A percentile compares a stretch with the other conserved stretches of the same genome.
Evolutionary conservation across 2,329 filamentous ascomycete species (phyloP).

Genomic region (Fusarium gaditjirri): DNA sequence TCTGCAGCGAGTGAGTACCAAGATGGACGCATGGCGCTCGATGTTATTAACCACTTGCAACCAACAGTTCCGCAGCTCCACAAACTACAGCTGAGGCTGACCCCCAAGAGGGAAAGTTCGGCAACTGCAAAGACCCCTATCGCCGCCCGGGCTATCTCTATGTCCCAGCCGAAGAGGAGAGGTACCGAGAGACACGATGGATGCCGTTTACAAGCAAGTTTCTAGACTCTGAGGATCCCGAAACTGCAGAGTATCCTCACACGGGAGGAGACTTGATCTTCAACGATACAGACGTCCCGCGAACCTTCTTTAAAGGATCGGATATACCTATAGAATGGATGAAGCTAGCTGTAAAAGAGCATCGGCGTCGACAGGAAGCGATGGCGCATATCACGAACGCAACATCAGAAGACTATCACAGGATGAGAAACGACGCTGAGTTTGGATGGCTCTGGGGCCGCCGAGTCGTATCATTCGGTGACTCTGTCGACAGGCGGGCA

Average conservation of each 20-base stretch:
- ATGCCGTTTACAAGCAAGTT: neutral
- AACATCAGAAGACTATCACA: neutral
- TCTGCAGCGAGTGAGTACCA: neutral
- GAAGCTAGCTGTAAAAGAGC: neutral
- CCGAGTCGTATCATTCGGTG: neutral
- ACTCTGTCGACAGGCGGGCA: conserved; percentile 4
- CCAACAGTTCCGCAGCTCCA: neutral
- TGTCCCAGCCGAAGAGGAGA: neutral
- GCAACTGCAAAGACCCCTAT: conserved; percentile 4
- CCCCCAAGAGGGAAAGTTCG: neutral
- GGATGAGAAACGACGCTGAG: neutral
- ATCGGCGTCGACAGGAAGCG: neutral
- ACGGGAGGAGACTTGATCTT: neutral
- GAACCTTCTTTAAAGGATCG: neutral
- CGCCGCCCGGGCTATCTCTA: neutral
- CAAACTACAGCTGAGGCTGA: neutral
- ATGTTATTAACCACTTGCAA: neutral
- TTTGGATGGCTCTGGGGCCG: conserved; percentile 9
- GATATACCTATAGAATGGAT: conserved; percentile 1
- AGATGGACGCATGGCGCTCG: fast-evolving
- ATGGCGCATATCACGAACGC: neutral
- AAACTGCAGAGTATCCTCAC: neutral
- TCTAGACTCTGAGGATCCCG: neutral
- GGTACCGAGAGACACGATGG: neutral
- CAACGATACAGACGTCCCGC: neutral